Evolutionary conservation across 371 early-diverging fungal species (phyloP).

Genomic region (Astathelohania contejeani): DNA sequence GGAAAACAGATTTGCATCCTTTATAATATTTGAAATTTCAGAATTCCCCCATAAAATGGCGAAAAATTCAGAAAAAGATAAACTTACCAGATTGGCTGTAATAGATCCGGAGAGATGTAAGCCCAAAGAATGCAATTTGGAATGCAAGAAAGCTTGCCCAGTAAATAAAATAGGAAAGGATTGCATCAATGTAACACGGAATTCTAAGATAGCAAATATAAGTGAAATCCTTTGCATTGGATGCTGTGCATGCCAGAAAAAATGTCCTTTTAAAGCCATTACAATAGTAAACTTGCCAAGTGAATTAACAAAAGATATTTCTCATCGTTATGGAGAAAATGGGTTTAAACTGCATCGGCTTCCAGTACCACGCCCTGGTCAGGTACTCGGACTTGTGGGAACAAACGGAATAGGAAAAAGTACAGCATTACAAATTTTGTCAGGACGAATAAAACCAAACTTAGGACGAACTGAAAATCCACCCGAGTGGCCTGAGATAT

Average conservation of each 20-base stretch:
- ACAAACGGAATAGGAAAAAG: conserved; percentile 95
- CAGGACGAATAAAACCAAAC: conserved; percentile 91
- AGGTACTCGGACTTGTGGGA: conserved; percentile 92
- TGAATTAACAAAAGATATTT: conserved; percentile 78
- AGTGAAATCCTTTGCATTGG: conserved; percentile 95
- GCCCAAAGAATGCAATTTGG: conserved; percentile 93
- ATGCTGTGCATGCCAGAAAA: conserved; percentile 94
- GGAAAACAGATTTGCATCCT: too few relatives aligned
- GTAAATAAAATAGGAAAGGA: conserved; percentile 62
- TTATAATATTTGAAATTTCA: too few relatives aligned
- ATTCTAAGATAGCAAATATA: conserved; percentile 68
- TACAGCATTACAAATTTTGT: conserved; percentile 86
- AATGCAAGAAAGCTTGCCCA: conserved; percentile 76
- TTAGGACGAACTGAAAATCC: conserved; percentile 63
- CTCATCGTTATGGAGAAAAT: conserved; percentile 91
- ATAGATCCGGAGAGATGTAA: conserved; percentile 89
- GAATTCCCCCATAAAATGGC: too few relatives aligned
- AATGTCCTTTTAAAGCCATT: conserved; percentile 96
- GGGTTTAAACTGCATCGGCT: conserved; percentile 96
- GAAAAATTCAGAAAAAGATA: conserved; percentile 53
- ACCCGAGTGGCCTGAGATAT: conserved; percentile 86
- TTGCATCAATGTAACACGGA: conserved; percentile 71
- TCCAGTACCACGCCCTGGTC: conserved; percentile 85
- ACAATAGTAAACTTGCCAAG: conserved; percentile 93
- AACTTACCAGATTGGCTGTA: conserved; percentile 79